Evolutionary conservation across 352 stramenopile species (phyloP), one percentile per base, ranked within the genome.

Genomic region (Pythium diclinum): DNA sequence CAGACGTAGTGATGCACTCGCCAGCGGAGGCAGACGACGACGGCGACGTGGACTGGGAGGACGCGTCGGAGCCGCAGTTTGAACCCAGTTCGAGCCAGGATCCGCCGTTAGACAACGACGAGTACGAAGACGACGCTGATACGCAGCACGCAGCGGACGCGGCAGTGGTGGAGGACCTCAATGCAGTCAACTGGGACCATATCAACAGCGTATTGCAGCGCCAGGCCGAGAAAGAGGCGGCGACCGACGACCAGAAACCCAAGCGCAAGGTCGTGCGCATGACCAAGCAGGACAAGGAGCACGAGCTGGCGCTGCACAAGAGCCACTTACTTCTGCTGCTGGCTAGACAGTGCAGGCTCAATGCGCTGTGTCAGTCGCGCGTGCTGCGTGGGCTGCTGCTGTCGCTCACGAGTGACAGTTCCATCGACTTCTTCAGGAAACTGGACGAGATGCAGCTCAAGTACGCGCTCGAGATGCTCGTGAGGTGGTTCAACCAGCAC

Each of bases 271-370:
- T 69, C 7, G 68, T 75, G 56, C 79, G 85, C 11, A 78, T 94
- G 56, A 80, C 79, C 1, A 85, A 83, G 34, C 65, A 74, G 17
- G 83, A 94, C 58, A 92, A 90, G 56, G 56, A 73, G 57, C 75
- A 77, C 58, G 79, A 89, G 62, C 68, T 82, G 38, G 72, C 74
- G 32, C 69, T 91, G 32, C 82, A 92, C 66, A 76, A 92, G 65
- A 78, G 71, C 36, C 86, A 94, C 61, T 59, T 94, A 56, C 67
- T 94, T 49, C 56, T 91, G 58, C 68, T 88, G 13, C 33, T 94
- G 44, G 73, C 77, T 14, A 72, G 62, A 32, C 77, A 82, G 30
- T 59, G 79, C 46, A 73, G 85, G 33, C 79, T 81, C 71, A 83
- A 79, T 28, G 38, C 55, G 51, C 47, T 88, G 11, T 78, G 67